Evolutionary conservation across 169 alveolate genomes (phyloP).

Genomic region (Cryptosporidium tyzzeri): DNA sequence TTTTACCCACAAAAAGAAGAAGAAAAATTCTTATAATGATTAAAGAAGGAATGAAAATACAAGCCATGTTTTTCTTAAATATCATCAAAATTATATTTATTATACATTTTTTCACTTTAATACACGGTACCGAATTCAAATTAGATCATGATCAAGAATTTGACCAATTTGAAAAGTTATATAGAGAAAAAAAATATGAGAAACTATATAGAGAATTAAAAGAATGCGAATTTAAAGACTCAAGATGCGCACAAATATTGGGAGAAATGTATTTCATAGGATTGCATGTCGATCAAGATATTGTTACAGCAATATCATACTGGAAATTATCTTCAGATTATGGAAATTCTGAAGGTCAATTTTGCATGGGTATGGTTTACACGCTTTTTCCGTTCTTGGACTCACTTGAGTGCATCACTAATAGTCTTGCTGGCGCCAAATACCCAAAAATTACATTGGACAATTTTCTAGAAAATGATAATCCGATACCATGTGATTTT

Average conservation of each 20-base stretch:
- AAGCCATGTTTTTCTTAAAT: neutral
- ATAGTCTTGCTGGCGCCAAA: neutral
- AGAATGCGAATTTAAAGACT: conserved; percentile 19
- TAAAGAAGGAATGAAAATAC: neutral
- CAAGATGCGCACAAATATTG: conserved; percentile 32
- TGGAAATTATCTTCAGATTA: conserved; percentile 61
- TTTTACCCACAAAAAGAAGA: neutral
- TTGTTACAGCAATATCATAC: conserved; percentile 28
- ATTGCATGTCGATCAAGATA: conserved; percentile 31
- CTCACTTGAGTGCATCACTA: conserved; percentile 13
- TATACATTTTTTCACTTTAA: neutral
- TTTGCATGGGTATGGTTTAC: conserved; percentile 55
- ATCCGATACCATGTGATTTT: conserved; percentile 28
- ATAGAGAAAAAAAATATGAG: neutral
- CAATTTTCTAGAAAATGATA: neutral
- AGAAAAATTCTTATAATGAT: neutral
- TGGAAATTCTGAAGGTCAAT: conserved; percentile 63
- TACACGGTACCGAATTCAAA: neutral
- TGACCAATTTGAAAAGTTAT: neutral
- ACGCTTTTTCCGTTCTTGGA: conserved; percentile 31
- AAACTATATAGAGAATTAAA: neutral
- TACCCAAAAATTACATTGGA: neutral
- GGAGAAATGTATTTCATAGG: conserved; percentile 63
- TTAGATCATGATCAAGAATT: neutral
- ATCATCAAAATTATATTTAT: neutral